Evolutionary conservation across 768 basidiomycete genomes (phyloP).

Genomic region (Thelephora ganbajun): DNA sequence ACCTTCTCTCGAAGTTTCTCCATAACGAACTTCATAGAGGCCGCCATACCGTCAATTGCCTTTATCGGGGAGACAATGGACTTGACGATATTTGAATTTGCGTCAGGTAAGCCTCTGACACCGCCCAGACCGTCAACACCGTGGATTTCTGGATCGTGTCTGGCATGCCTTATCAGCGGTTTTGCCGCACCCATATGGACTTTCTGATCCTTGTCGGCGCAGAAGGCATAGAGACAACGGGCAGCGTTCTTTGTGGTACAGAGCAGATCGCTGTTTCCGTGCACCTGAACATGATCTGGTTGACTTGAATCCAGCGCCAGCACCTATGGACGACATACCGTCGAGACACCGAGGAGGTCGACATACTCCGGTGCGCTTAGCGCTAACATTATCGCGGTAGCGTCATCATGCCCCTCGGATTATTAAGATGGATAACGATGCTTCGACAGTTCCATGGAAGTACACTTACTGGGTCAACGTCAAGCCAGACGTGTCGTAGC

Average conservation of each 20-base stretch:
- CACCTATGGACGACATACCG: slow-evolving; percentile 26
- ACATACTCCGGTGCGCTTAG: slow-evolving; percentile 44
- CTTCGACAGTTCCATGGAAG: not conserved
- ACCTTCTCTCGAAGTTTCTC: slow-evolving; percentile 28
- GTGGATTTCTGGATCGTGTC: slow-evolving; percentile 68
- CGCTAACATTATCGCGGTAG: slow-evolving; percentile 69
- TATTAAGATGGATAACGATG: not conserved
- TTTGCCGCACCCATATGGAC: slow-evolving; percentile 59
- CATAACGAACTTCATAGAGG: slow-evolving; percentile 20
- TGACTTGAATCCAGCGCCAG: not conserved
- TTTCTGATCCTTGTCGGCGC: slow-evolving; percentile 38
- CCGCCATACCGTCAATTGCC: slow-evolving; percentile 61
- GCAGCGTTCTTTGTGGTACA: slow-evolving; percentile 63
- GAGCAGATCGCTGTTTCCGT: slow-evolving; percentile 61
- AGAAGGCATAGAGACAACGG: slow-evolving; percentile 63
- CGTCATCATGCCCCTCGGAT: slow-evolving; percentile 78
- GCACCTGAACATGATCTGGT: slow-evolving; percentile 34
- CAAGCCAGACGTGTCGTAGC: slow-evolving; percentile 19
- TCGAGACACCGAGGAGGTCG: slow-evolving; percentile 69
- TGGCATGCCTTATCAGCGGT: slow-evolving; percentile 49
- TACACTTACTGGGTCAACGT: slow-evolving; percentile 20
- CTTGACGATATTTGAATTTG: slow-evolving; percentile 33
- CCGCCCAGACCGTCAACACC: slow-evolving; percentile 76
- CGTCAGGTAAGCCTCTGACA: slow-evolving; percentile 57
- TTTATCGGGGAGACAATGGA: slow-evolving; percentile 26